Conservation (phyloP, 306 rosid species). For the Fagus crenata region DNA sequence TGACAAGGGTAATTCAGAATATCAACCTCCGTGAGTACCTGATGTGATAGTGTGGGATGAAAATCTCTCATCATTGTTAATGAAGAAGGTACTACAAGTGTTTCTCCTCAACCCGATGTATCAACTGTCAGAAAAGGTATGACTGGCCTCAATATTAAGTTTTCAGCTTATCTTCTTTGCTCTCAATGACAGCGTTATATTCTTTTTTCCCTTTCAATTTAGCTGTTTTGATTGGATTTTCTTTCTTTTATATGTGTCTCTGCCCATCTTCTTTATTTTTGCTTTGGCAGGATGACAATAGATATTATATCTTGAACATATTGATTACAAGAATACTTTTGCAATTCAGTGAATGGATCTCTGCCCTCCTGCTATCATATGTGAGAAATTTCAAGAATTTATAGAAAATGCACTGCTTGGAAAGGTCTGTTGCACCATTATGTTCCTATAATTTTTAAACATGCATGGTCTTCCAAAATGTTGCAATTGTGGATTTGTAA, state of each 20-base stretch:
- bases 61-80: slow-evolving; percentile 42
- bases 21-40: slow-evolving; percentile 35
- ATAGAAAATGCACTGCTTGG: slow-evolving; percentile 65
- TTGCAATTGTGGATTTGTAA: neutral
- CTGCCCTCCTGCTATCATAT: slow-evolving; percentile 44
- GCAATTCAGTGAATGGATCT: slow-evolving; percentile 55
- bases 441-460: slow-evolving; percentile 2
- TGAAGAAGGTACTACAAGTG: too few species aligned
- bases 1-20: slow-evolving; percentile 37
- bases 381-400: slow-evolving; percentile 68
- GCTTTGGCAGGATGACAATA: slow-evolving; percentile 59
- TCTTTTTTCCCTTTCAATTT: too few species aligned
- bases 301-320: slow-evolving; percentile 60
- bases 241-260: slow-evolving; percentile 17
- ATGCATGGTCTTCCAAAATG: neutral
- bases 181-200: too few species aligned
- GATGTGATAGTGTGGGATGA: slow-evolving; percentile 43
- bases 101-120: too few species aligned
- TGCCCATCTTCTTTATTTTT: slow-evolving; percentile 13
- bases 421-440: slow-evolving; percentile 55
- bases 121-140: too few species aligned
- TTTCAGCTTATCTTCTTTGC: too few species aligned
- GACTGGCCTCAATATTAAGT: too few species aligned
- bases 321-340: slow-evolving; percentile 64
- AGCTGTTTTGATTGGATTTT: slow-evolving; percentile 15